These are phyloP conservation scores for Phytophthora melonis DNA, from an alignment of 352 stramenopile species.

Conservation along the genomic window DNA sequence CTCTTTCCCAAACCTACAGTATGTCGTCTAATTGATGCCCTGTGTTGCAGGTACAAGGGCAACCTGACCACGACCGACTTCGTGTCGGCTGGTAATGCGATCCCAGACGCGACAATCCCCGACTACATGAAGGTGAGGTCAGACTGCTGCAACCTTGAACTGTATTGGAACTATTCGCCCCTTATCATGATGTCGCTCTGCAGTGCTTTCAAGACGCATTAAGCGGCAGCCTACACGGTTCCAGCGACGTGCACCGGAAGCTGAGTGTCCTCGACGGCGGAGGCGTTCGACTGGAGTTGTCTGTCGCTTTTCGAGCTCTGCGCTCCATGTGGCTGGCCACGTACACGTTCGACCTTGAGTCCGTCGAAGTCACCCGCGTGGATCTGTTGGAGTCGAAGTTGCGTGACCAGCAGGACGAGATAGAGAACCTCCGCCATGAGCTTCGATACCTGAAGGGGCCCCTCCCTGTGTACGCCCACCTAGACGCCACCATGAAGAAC, in stretches of 20 bases:
- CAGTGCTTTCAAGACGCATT: constrained; percentile 7
- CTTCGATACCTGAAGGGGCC: no score
- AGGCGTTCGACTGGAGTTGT: not conserved
- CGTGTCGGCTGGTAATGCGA: not conserved
- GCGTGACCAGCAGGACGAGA: constrained; percentile 14
- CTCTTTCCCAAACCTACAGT: no score
- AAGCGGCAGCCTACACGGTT: not conserved
- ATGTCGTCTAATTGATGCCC: no score
- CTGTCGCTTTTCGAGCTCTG: not conserved
- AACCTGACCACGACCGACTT: not conserved
- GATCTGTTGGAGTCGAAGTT: constrained; percentile 12
- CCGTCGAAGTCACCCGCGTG: constrained; percentile 6
- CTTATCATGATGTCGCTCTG: not conserved
- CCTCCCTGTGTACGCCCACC: no score
- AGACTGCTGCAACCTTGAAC: no score
- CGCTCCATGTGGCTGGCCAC: not conserved
- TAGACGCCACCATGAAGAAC: no score
- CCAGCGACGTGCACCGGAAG: not conserved
- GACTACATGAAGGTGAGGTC: constrained; percentile 1
- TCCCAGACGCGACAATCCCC: not conserved
- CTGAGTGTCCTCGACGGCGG: not conserved
- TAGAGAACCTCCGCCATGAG: not conserved
- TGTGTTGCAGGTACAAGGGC: not conserved
- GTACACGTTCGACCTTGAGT: constrained; percentile 10
- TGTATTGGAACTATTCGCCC: not conserved